A percentile compares a stretch with the other conserved stretches of the same genome.
Conservation (phyloP, 805 yeast species). For the Myxozyma vanderwaltii region DNA sequence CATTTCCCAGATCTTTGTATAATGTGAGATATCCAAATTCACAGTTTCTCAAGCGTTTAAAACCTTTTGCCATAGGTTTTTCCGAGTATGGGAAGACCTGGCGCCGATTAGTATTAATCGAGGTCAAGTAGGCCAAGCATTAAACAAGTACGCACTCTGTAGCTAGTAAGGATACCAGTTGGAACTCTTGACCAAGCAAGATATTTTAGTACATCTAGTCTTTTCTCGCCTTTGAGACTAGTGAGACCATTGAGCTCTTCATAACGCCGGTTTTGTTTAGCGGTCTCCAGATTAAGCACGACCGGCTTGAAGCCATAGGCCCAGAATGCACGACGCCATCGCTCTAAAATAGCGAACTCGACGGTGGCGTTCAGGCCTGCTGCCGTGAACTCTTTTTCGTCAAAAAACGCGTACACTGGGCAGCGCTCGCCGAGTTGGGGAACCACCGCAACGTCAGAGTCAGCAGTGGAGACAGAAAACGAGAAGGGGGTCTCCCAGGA, state of each 20-base stretch:
- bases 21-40: constrained; percentile 28
- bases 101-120: too few species aligned
- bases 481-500: constrained; percentile 32
- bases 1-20: constrained; percentile 34
- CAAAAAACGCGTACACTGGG: constrained; percentile 31
- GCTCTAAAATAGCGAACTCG: constrained; percentile 32
- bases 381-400: constrained; percentile 8
- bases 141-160: constrained; percentile 33
- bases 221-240: constrained; percentile 12
- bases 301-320: constrained; percentile 39
- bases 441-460: constrained; percentile 26
- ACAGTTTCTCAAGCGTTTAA: constrained; percentile 30
- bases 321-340: constrained; percentile 39
- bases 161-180: constrained; percentile 37
- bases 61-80: constrained; percentile 14
- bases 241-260: constrained; percentile 13
- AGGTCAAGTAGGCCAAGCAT: too few species aligned
- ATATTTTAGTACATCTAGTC: constrained; percentile 17
- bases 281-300: constrained; percentile 32
- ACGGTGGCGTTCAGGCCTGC: constrained; percentile 19
- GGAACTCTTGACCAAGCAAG: constrained; percentile 38
- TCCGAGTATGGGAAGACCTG: constrained; percentile 36
- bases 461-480: constrained; percentile 27
- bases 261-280: constrained; percentile 30
- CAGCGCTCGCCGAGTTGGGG: constrained; percentile 27